Evolutionary conservation across 176 grass and related monocot species (phyloP), one percentile per base, ranked within the genome.

Genomic region (Aegilops speltoides): DNA sequence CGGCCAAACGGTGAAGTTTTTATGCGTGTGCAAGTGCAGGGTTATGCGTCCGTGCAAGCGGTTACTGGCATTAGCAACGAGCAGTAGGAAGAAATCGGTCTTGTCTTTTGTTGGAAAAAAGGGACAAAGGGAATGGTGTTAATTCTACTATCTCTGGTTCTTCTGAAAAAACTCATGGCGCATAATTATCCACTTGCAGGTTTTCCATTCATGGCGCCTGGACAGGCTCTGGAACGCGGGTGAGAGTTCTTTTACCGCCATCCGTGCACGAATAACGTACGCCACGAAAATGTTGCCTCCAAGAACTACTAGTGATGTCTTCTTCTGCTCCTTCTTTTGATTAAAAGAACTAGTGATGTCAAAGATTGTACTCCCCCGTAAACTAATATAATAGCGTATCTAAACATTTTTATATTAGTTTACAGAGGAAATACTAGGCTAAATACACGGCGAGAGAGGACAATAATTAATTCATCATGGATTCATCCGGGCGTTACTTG

Each of bases 151-250:
- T 19, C 11, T 61, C 45, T 31, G 26, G 14, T 20, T 79, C 9
- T 73, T 29, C 23, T 48, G 15, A 14, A 22, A 69, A 70, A 22
- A 59, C 64, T 10, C 76, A 79, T 37, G 86, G 86, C 1, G 57
- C 79, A 24, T 59, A 64, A 32, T 71, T 43, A 67, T 77, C 70
- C 86, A 43, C 79, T 31, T 37, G 79, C 79, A 52, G 22, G 54
- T 23, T 54, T 67, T 64, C 29, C 12, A 23, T 73, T 73, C 50
- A 28, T 37, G 57, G 20, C 12, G 9, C 66, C 73, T 50, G 41
- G 73, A 16, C 50, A 8, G 14, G 7, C 60, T 72, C 76, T 64
- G 19, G 34, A 79, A 79, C 11, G 1, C 17, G 9, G 46, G 32
- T 36, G n/a, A 25, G 62, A 17, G 1, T 38, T 54, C 50, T 33